phyloP scores from a whole-genome alignment of 345 rosid genomes.

The Lepidium africanum region DNA sequence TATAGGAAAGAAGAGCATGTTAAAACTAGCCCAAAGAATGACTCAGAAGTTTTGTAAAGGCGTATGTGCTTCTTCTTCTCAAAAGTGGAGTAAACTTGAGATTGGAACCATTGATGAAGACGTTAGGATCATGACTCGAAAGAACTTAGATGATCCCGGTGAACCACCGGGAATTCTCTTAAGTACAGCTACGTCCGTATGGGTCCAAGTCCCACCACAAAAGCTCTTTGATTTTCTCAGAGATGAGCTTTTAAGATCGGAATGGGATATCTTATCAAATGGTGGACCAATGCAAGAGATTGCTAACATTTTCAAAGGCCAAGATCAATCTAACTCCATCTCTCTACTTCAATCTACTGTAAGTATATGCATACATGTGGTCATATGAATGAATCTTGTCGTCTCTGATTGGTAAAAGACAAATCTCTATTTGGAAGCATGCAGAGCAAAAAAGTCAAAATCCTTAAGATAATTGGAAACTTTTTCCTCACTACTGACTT shows the following conservation, averaged over 20 bases:
- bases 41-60: constrained; percentile 87
- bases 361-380: constrained; percentile 11
- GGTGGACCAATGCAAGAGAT: constrained; percentile 98
- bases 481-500: constrained; percentile 16
- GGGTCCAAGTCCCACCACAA: constrained; percentile 66
- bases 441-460: constrained; percentile 44
- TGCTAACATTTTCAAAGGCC: constrained; percentile 88
- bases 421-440: constrained; percentile 31
- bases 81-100: constrained; percentile 75
- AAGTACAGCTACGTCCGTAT: constrained; percentile 91
- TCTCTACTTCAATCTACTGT: constrained; percentile 84
- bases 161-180: constrained; percentile 94
- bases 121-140: constrained; percentile 82
- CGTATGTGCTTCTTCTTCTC: constrained; percentile 74
- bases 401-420: constrained; percentile 30
- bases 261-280: constrained; percentile 91
- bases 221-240: constrained; percentile 79
- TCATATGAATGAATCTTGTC: constrained; percentile 19
- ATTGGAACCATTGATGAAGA: constrained; percentile 70
- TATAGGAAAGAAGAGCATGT: constrained; percentile 76
- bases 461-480: constrained; percentile 32
- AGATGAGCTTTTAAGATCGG: constrained; percentile 74
- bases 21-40: constrained; percentile 88
- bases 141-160: constrained; percentile 79
- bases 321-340: constrained; percentile 89